Percentiles rank a stretch among this genome's conserved stretches.
phyloP scores from a whole-genome alignment of 305 asterid genomes.

The Striga hermonthica region DNA sequence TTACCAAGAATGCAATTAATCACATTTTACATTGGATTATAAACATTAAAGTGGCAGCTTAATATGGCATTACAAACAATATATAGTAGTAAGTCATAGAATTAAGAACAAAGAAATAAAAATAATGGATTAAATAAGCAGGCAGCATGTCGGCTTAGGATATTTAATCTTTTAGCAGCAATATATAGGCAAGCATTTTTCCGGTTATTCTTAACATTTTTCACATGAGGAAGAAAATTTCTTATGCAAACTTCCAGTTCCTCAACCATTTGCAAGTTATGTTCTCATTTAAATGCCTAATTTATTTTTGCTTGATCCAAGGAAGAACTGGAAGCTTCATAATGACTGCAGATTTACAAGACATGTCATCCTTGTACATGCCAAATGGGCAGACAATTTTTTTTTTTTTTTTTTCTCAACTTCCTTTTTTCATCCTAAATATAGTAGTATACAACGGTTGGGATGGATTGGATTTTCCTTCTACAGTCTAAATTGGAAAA shows the following conservation, averaged over 20 bases:
- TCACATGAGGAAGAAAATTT: background rate
- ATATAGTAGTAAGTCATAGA: too few relatives aligned
- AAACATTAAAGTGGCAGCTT: too few relatives aligned
- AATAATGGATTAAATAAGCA: too few relatives aligned
- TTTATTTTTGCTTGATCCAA: conserved; percentile 1
- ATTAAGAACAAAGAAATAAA: background rate
- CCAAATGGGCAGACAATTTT: too few relatives aligned
- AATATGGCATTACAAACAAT: too few relatives aligned
- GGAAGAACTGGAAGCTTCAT: background rate
- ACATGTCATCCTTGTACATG: too few relatives aligned
- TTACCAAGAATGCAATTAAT: background rate
- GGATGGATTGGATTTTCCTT: background rate
- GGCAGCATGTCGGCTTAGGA: too few relatives aligned
- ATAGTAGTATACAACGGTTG: background rate
- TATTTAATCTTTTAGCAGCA: background rate
- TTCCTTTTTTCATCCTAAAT: background rate
- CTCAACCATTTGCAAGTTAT: background rate
- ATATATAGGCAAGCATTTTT: background rate
- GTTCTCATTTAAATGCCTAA: background rate
- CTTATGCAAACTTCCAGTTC: background rate
- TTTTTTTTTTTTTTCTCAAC: background rate
- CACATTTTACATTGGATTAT: too few relatives aligned
- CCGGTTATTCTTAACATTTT: background rate
- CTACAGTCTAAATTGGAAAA: background rate
- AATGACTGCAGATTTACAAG: background rate